Conservation (phyloP, 257 asterid genomes). For the Cynanchum wilfordii region DNA sequence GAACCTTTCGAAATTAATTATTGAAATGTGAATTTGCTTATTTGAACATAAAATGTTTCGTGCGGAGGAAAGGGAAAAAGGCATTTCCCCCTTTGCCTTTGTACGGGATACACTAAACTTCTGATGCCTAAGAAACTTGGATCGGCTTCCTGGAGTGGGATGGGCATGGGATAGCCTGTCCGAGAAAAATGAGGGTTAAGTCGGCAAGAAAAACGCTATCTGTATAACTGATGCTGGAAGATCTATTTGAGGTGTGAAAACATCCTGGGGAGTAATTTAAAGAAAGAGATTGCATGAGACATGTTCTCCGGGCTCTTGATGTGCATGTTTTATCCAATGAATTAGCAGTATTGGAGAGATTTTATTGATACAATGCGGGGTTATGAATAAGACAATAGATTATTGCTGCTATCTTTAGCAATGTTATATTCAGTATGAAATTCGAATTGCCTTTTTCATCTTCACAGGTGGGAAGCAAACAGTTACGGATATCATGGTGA, state of each 20-base stretch:
- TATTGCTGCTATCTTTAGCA: slow-evolving; percentile 1
- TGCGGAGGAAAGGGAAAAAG: neutral
- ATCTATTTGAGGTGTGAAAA: neutral
- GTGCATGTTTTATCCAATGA: neutral
- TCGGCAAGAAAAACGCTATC: neutral
- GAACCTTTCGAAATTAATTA: neutral
- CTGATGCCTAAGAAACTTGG: neutral
- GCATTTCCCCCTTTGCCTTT: neutral
- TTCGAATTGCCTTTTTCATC: slow-evolving; percentile 8
- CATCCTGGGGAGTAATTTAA: neutral
- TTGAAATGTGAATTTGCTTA: neutral
- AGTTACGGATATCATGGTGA: slow-evolving; percentile 94
- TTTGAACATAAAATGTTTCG: neutral
- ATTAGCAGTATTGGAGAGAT: neutral
- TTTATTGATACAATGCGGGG: neutral
- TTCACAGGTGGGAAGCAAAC: slow-evolving; percentile 83
- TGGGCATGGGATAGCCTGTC: neutral
- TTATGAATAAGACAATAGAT: neutral
- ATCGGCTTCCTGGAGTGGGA: neutral
- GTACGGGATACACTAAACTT: neutral
- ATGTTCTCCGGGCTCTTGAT: neutral
- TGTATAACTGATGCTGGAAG: neutral
- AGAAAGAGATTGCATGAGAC: neutral
- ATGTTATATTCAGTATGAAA: slow-evolving; percentile 7
- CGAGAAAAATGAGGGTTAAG: neutral